Percentiles rank a stretch among this genome's conserved stretches.
phyloP scores from a whole-genome alignment of 805 yeast genomes.

The Metschnikowia dekortorum region DNA sequence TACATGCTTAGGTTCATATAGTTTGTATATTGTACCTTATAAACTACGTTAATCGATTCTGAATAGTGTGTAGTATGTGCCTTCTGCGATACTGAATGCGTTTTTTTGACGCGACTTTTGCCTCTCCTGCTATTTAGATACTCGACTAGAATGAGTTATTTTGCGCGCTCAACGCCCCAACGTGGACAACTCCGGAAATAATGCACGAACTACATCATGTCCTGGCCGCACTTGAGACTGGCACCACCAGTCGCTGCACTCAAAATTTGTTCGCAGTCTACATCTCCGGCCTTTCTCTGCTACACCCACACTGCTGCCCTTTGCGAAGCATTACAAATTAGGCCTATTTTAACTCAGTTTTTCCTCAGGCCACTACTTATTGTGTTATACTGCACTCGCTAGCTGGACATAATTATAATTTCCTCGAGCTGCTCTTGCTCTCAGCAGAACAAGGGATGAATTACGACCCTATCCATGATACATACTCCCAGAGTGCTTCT shows the following conservation, averaged over 20 bases:
- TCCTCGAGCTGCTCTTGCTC: not conserved
- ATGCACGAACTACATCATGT: not conserved
- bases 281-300: not conserved
- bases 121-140: not conserved
- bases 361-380: not conserved
- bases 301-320: not conserved
- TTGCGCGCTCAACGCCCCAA: not conserved
- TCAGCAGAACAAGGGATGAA: constrained; percentile 22
- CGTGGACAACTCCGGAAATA: not conserved
- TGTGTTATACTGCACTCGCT: not conserved
- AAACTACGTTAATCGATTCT: constrained; percentile 17
- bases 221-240: not conserved
- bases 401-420: not conserved
- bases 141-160: not conserved
- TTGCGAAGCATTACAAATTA: not conserved
- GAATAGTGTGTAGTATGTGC: not conserved
- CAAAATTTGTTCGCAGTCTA: not conserved
- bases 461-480: constrained; percentile 44
- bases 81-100: too few species aligned
- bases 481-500: constrained; percentile 15
- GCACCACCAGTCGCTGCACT: not conserved
- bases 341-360: not conserved
- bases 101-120: too few species aligned
- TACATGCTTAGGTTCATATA: constrained; percentile 17
- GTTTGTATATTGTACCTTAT: constrained; percentile 20